Conservation (phyloP, 176 grass and related monocot species). For the Oryza rufipogon region DNA sequence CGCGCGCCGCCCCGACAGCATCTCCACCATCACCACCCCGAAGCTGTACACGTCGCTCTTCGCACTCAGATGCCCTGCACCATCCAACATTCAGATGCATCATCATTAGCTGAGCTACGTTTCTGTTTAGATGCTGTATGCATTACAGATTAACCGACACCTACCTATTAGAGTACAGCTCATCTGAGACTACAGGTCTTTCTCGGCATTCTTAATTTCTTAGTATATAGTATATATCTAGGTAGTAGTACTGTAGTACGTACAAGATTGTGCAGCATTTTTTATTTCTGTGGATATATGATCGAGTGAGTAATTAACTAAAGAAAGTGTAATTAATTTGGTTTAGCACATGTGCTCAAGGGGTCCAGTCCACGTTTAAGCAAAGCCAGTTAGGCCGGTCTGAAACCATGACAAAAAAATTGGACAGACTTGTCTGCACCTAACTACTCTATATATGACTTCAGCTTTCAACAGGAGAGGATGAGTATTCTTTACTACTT, state of each 20-base stretch:
- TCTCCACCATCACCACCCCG: slow-evolving; percentile 66
- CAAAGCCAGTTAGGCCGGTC: slow-evolving; percentile 15
- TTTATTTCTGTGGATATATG: not conserved
- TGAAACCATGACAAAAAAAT: slow-evolving; percentile 40
- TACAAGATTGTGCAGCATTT: not conserved
- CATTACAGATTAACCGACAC: not conserved
- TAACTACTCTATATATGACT: slow-evolving; percentile 13
- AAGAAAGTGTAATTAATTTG: not conserved
- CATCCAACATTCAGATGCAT: too few relatives aligned
- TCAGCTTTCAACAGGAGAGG: not conserved
- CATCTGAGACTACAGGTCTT: not conserved
- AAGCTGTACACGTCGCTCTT: slow-evolving; percentile 84
- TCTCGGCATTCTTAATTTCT: not conserved
- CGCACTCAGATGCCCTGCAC: slow-evolving; percentile 62
- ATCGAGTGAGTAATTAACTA: not conserved
- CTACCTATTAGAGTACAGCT: not conserved
- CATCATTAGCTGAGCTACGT: not conserved
- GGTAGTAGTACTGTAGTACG: not conserved
- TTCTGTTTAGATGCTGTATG: not conserved
- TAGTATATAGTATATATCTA: not conserved
- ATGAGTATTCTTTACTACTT: slow-evolving; percentile 27
- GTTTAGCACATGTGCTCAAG: slow-evolving; percentile 34
- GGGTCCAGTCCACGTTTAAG: not conserved
- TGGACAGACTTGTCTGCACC: slow-evolving; percentile 35
- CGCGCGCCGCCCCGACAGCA: slow-evolving; percentile 55